Evolutionary conservation across 1,284 basidiomycete genomes (phyloP), one percentile per base, ranked within the genome.

Genomic region (Kalmanozyma brasiliensis): DNA sequence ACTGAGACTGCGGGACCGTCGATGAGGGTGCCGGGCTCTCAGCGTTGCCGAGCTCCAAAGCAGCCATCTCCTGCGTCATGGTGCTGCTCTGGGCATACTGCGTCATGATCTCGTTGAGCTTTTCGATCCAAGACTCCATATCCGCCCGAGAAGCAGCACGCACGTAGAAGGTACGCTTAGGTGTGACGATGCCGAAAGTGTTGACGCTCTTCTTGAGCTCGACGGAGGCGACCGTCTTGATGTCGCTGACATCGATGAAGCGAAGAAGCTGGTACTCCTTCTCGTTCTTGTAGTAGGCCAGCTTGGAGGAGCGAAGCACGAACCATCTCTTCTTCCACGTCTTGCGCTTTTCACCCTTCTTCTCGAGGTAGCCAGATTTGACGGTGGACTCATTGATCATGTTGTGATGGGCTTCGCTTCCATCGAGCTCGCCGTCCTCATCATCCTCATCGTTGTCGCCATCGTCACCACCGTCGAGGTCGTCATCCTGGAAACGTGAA

Each of bases 281-380:
- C 46, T 92, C 90, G 56, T 89, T 94, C 86, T 98, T 98, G 88
- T 98, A 98, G 84, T 96, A 97, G 13, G 93, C 93, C 45, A 99
- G 85, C 82, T 94, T 92, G 16, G 91, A 91, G 0, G 92, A 88
- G 14, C 95, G 88, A 59, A 98, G 85, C 0, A 98, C 96, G 76
- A 98, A 98, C 95, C 95, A 98, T 33, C 95, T 88, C 85, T 94
- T 94, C 86, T 98, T 98, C 95, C 95, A 98, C 1, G 90, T 93
- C 92, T 97, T 98, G 83, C 96, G 87, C 65, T 93, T 88, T 84
- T 98, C 93, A 71, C 95, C 94, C 85, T 94, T 95, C 86, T 97
- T 97, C 87, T 89, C 90, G 47, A 98, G 85, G 84, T 94, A 96
- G 3, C 94, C 94, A 20, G 90, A 88, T 84, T 93, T 95, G 81